phyloP scores from a whole-genome alignment of 108 stramenopile species.

The Cyclotella atomus region DNA sequence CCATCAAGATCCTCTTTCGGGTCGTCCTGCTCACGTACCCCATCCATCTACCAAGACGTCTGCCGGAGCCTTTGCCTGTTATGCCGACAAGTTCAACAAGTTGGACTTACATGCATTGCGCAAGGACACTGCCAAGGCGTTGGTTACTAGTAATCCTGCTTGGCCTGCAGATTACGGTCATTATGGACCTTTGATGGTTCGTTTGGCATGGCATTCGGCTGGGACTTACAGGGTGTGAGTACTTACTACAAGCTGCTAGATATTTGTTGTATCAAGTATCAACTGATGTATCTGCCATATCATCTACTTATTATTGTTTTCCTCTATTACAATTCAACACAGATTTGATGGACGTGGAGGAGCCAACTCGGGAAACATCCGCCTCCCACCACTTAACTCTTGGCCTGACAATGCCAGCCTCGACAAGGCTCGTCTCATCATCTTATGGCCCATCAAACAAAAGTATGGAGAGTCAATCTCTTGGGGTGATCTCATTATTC shows the following conservation, averaged over 20 bases:
- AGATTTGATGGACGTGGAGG: slow-evolving; percentile 79
- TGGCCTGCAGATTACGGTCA: slow-evolving; percentile 84
- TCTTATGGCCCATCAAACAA: slow-evolving; percentile 81
- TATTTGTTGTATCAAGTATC: no score
- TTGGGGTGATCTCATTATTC: slow-evolving; percentile 85
- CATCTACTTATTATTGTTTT: neutral
- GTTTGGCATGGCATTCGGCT: slow-evolving; percentile 70
- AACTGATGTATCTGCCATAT: no score
- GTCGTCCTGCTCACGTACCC: slow-evolving; percentile 39
- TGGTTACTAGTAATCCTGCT: slow-evolving; percentile 59
- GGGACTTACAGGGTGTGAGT: slow-evolving; percentile 69
- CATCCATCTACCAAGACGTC: slow-evolving; percentile 20
- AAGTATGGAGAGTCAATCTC: slow-evolving; percentile 65
- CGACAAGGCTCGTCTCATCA: slow-evolving; percentile 65
- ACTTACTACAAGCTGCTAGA: neutral
- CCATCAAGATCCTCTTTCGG: slow-evolving; percentile 51
- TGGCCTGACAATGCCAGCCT: slow-evolving; percentile 88
- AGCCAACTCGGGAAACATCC: slow-evolving; percentile 62
- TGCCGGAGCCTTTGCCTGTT: slow-evolving; percentile 43
- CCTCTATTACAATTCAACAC: neutral
- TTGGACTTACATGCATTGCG: slow-evolving; percentile 58
- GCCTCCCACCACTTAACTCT: slow-evolving; percentile 75
- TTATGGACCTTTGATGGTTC: slow-evolving; percentile 78
- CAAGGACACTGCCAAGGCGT: slow-evolving; percentile 49
- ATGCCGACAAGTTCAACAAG: slow-evolving; percentile 49